Base-by-base conservation (phyloP, 768 basidiomycete species). In the Gloeophyllum trabeum region DNA sequence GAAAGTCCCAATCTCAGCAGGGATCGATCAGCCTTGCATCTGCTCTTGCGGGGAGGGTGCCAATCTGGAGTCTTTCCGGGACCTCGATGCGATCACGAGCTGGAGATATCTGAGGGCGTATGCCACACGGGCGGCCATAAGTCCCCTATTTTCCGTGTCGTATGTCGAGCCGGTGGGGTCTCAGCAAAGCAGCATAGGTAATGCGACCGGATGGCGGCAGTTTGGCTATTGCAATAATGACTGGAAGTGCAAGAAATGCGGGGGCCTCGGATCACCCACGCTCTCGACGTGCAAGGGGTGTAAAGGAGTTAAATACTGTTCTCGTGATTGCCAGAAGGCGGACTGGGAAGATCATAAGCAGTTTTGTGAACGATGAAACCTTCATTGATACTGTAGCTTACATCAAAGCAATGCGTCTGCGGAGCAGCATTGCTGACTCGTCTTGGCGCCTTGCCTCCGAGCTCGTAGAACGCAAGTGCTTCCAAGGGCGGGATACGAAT, bases 41-140 rank as follows among this genome's bases (percentile, higher is more conserved):
- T 81, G 79, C 46, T 61, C 59, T 3, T 80, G 78, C 38, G 76
- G 76, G 2, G 53, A 55, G 28, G 75, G 75, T 3, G 62, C 75
- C 35, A 64, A 69, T 38, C 54, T 68, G 3, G 66, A 59, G 2
- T n/a, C n/a, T n/a, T n/a, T n/a, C n/a, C n/a, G n/a, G n/a, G 54
- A 48, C 1, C 64, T 78, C 44, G 48, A 48, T 0, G 55, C 49
- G 13, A 46, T 54, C 1, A 35, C 48, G 12, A 46, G 50, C 6
- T 77, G 71, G 70, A 55, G 57, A 45, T 24, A 41, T 1, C 50
- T 77, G 7, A 63, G 63, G 1, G 62, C 63, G 5, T 67, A 66
- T 40, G 65, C 60, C 12, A 75, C 71, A 1, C 60, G 76, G 6
- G 55, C 66, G 3, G 79, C 73, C 0, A 55, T 81, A 26, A 61